phyloP scores from a whole-genome alignment of 2,329 filamentous ascomycete species.

The Trichoderma asperellum region DNA sequence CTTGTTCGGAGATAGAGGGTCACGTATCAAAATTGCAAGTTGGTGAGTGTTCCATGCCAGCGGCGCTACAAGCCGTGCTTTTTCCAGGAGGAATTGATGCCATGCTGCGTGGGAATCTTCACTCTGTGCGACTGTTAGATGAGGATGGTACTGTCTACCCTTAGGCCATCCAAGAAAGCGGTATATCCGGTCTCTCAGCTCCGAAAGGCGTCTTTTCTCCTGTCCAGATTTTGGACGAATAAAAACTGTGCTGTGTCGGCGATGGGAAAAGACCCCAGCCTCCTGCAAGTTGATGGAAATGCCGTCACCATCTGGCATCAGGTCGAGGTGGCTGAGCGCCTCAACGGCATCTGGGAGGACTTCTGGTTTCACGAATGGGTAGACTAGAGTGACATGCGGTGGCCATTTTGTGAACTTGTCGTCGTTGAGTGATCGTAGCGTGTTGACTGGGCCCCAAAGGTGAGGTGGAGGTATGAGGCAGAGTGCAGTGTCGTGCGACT shows the following conservation, averaged over 20 bases:
- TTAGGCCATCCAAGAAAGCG: slow-evolving; percentile 41
- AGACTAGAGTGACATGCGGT: slow-evolving; percentile 67
- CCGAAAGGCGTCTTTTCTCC: slow-evolving; percentile 34
- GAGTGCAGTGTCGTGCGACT: slow-evolving; percentile 59
- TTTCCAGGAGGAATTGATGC: slow-evolving; percentile 57
- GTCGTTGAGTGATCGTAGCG: slow-evolving; percentile 65
- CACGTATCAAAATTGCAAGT: slow-evolving; percentile 58
- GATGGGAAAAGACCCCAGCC: slow-evolving; percentile 54
- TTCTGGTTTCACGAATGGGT: slow-evolving; percentile 63
- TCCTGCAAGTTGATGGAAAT: slow-evolving; percentile 44
- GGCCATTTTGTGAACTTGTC: slow-evolving; percentile 65
- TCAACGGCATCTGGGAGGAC: slow-evolving; percentile 50
- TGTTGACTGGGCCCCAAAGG: slow-evolving; percentile 55
- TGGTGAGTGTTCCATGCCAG: slow-evolving; percentile 54
- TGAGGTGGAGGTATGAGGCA: slow-evolving; percentile 60
- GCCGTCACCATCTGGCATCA: slow-evolving; percentile 25
- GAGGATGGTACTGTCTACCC: slow-evolving; percentile 43
- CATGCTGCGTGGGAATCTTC: slow-evolving; percentile 49
- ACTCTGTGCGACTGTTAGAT: slow-evolving; percentile 66
- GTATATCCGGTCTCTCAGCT: slow-evolving; percentile 45
- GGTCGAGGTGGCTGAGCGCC: slow-evolving; percentile 32
- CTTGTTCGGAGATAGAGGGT: slow-evolving; percentile 39
- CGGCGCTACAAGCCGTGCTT: slow-evolving; percentile 52
- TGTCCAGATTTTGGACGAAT: slow-evolving; percentile 38
- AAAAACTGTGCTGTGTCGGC: slow-evolving; percentile 55